These are phyloP conservation scores for Tetrapyrgos nigripes DNA, from an alignment of 1,284 basidiomycete genomes.

Conservation along the genomic window DNA sequence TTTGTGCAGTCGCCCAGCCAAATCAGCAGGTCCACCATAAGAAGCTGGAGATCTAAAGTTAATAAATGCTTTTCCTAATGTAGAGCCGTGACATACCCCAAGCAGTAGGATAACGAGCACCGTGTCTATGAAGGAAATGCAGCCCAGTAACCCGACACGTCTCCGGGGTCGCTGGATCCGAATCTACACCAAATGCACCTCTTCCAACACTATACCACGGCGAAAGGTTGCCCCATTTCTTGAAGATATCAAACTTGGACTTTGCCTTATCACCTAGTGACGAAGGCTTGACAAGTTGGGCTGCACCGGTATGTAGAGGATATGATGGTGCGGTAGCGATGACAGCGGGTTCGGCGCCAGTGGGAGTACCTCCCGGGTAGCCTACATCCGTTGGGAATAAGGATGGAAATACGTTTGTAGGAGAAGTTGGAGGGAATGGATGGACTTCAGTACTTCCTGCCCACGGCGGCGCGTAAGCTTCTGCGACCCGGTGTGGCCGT, in stretches of 20 bases:
- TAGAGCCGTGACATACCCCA: conserved; percentile 53
- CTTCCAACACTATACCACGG: conserved; percentile 84
- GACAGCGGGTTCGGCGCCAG: conserved; percentile 82
- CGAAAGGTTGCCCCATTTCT: conserved; percentile 83
- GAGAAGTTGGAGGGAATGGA: conserved; percentile 72
- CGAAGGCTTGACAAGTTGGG: conserved; percentile 64
- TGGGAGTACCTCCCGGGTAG: conserved; percentile 83
- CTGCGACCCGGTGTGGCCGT: conserved; percentile 5
- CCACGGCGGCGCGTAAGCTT: conserved; percentile 58
- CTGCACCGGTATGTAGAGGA: conserved; percentile 74
- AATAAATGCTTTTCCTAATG: not conserved
- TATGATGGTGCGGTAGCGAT: conserved; percentile 81
- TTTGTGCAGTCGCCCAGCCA: conserved; percentile 64
- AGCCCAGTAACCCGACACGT: conserved; percentile 75
- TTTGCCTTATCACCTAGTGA: conserved; percentile 32
- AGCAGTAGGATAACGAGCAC: conserved; percentile 82
- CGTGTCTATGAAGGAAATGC: conserved; percentile 82
- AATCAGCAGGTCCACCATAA: conserved; percentile 70
- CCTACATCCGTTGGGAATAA: conserved; percentile 81
- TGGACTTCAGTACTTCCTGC: conserved; percentile 75
- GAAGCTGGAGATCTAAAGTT: conserved; percentile 46
- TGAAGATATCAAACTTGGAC: conserved; percentile 67
- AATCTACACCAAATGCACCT: conserved; percentile 75
- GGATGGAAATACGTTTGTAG: conserved; percentile 72
- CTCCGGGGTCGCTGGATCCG: conserved; percentile 72